Conservation (phyloP, 805 yeast genomes). For the Metschnikowia santaceciliae region DNA sequence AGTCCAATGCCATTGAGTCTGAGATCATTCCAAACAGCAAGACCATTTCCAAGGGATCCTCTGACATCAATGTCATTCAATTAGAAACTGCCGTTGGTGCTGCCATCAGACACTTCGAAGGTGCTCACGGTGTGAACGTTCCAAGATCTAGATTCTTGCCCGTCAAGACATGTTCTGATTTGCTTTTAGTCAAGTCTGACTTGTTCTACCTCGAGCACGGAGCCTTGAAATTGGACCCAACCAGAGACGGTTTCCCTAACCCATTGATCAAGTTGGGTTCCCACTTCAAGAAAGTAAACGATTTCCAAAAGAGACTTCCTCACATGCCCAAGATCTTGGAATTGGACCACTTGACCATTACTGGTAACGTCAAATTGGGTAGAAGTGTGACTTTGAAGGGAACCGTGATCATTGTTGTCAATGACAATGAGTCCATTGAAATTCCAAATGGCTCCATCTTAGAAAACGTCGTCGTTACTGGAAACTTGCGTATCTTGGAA, state of each 20-base stretch:
- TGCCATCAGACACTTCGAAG: slow-evolving; percentile 90
- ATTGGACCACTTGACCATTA: slow-evolving; percentile 93
- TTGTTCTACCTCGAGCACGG: slow-evolving; percentile 90
- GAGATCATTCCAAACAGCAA: slow-evolving; percentile 96
- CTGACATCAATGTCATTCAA: slow-evolving; percentile 83
- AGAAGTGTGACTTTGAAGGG: slow-evolving; percentile 89
- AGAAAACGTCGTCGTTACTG: slow-evolving; percentile 96
- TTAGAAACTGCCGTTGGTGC: slow-evolving; percentile 99
- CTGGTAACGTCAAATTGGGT: slow-evolving; percentile 93
- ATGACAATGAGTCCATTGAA: slow-evolving; percentile 94
- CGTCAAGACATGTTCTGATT: slow-evolving; percentile 94
- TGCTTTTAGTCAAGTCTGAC: slow-evolving; percentile 92
- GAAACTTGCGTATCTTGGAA: slow-evolving; percentile 90
- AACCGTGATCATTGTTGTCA: slow-evolving; percentile 95
- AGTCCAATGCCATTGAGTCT: slow-evolving; percentile 72
- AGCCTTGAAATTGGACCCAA: slow-evolving; percentile 75
- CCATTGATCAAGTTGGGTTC: slow-evolving; percentile 96
- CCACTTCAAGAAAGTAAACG: slow-evolving; percentile 92
- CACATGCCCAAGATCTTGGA: slow-evolving; percentile 96
- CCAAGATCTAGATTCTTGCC: slow-evolving; percentile 98
- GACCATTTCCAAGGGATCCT: slow-evolving; percentile 70
- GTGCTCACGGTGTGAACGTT: slow-evolving; percentile 96
- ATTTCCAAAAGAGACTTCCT: slow-evolving; percentile 83
- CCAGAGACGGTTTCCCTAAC: slow-evolving; percentile 84
- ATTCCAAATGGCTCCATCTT: slow-evolving; percentile 94